Conservation (phyloP, 805 yeast species). For the Kluyveromyces siamensis region DNA sequence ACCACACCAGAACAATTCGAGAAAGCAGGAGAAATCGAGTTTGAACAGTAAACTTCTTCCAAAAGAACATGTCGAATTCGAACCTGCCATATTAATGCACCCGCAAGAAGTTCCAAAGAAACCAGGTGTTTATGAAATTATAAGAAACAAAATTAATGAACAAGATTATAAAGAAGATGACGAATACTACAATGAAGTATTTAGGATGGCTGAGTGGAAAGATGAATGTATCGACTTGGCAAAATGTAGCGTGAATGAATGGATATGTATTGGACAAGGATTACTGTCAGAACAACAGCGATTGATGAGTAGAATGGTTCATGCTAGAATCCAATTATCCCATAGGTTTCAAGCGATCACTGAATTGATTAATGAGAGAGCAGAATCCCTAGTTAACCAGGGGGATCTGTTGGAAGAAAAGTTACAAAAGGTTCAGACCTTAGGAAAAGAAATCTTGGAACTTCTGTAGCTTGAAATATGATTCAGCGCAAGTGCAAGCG, state of each 20-base stretch:
- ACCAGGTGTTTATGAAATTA: conserved; percentile 5
- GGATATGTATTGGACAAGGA: conserved; percentile 32
- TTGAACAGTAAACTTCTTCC: too few relatives aligned
- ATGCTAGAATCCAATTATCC: conserved; percentile 33
- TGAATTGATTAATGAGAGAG: conserved; percentile 30
- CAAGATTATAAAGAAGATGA: conserved; percentile 1
- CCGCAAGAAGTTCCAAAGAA: not conserved
- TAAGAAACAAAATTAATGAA: conserved; percentile 2
- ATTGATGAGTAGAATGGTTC: conserved; percentile 29
- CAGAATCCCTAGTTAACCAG: conserved; percentile 25
- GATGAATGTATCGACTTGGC: conserved; percentile 23
- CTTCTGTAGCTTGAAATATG: conserved; percentile 18
- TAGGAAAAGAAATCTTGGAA: conserved; percentile 34
- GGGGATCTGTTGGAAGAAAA: conserved; percentile 29
- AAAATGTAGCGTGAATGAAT: conserved; percentile 21
- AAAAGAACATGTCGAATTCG: not conserved
- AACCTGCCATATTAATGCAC: not conserved
- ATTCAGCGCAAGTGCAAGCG: not conserved
- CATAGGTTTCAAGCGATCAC: conserved; percentile 32
- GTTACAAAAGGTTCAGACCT: conserved; percentile 30
- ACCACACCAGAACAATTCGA: not conserved
- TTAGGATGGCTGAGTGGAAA: conserved; percentile 11
- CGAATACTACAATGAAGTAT: conserved; percentile 10
- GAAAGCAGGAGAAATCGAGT: not conserved
- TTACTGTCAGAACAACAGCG: conserved; percentile 28